Evolutionary conservation across 2,329 filamentous ascomycete species (phyloP).

Genomic region (Coleophoma crateriformis): DNA sequence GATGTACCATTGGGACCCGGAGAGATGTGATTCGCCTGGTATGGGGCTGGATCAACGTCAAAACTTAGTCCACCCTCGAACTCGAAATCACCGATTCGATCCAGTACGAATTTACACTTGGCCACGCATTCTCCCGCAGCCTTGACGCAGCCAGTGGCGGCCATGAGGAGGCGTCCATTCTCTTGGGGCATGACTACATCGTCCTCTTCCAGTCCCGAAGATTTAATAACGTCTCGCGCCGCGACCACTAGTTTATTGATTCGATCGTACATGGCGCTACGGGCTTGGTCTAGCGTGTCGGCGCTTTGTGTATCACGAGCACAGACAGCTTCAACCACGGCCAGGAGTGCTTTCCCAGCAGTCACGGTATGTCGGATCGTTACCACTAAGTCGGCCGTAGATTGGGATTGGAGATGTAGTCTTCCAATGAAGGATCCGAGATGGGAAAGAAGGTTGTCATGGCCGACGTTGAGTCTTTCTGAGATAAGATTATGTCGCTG

Average conservation of each 20-base stretch:
- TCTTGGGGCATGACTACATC: conserved; percentile 78
- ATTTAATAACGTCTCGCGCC: conserved; percentile 72
- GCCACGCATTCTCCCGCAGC: conserved; percentile 88
- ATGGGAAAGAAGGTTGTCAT: conserved; percentile 85
- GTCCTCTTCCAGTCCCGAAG: conserved; percentile 59
- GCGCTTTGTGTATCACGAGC: conserved; percentile 67
- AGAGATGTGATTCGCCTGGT: conserved; percentile 11
- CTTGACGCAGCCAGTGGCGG: conserved; percentile 82
- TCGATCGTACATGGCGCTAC: conserved; percentile 70
- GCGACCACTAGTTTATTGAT: conserved; percentile 77
- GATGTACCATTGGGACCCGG: conserved; percentile 25
- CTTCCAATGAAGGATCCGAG: conserved; percentile 89
- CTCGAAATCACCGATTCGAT: conserved; percentile 87
- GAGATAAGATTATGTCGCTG: conserved; percentile 73
- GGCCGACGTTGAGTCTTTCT: conserved; percentile 70
- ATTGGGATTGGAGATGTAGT: conserved; percentile 87
- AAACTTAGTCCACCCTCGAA: conserved; percentile 56
- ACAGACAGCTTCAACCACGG: conserved; percentile 77
- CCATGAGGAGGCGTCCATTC: conserved; percentile 67
- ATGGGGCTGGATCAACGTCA: conserved; percentile 27
- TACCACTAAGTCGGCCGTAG: conserved; percentile 73
- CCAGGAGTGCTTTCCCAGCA: conserved; percentile 73
- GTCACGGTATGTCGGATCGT: conserved; percentile 80
- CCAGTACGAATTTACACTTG: conserved; percentile 78
- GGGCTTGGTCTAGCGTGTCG: conserved; percentile 61